Base-by-base conservation (phyloP, 2,329 filamentous ascomycete genomes). In the Calonectria hawksworthii region DNA sequence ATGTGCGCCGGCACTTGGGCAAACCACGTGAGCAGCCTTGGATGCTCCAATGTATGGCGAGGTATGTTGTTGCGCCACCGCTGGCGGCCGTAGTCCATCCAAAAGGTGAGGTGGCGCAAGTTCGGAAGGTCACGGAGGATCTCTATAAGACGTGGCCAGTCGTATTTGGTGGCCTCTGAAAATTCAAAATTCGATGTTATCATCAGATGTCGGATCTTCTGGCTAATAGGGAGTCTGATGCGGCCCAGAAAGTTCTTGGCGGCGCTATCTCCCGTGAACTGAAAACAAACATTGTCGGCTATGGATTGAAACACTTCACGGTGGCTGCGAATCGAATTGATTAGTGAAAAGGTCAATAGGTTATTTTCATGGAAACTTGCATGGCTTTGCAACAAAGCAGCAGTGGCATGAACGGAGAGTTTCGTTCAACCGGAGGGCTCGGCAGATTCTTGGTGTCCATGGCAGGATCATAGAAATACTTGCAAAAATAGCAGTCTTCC, bases 401-500 rank as follows among this genome's bases (percentile, higher is more conserved):
- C 44, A 70, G 36, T 2, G 52, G 52, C 26, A 63, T 14, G 21
- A 70, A 70, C 1, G 67, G 30, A 32, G 64, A 52, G 21, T 70
- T 23, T 11, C 34, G 41, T 51, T 63, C 67, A 7, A 70, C 26
- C 10, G 67, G 67, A 5, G 28, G 36, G 11, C 23, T 30, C 18
- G 67, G 67, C 13, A 63, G 38, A n/a, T 70, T 70, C 13, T 32
- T 36, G 1, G 23, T 3, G 38, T 70, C 67, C 41, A 70, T 61
- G 41, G 26, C 23, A 23, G 38, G 38, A 9, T 70, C 67, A n/a
- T 63, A 70, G 7, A 34, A 36, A 1, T 51, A 14, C 21, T 50
- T 38, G 34, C 67, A 70, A 63, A 61, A 47, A 23, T 70, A 70
- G 23, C 67, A 70, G 47, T 70, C 67, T 8, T 70, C 54, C 14